Percentiles rank a stretch among this genome's conserved stretches.
phyloP scores from a whole-genome alignment of 2,329 filamentous ascomycete species.

The Xylariaceae sp. region DNA sequence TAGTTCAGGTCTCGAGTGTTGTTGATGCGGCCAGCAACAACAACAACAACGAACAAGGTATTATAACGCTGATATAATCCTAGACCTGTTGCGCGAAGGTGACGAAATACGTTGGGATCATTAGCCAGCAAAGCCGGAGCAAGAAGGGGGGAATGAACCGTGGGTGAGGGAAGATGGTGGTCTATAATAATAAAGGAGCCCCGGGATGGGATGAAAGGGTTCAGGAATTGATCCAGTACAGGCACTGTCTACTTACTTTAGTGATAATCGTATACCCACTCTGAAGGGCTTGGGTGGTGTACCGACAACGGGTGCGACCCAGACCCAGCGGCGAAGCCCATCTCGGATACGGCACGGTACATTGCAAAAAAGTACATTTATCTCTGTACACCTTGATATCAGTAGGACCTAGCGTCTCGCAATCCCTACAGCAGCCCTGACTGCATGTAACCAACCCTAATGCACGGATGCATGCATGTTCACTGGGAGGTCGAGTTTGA shows the following conservation, averaged over 20 bases:
- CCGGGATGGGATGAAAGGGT: slow-evolving; percentile 1
- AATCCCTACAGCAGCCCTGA: slow-evolving; percentile 2
- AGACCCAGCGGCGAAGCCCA: too few species aligned
- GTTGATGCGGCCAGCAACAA: slow-evolving; percentile 4
- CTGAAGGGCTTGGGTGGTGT: too few species aligned
- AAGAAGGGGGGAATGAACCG: slow-evolving; percentile 3
- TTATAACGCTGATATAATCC: slow-evolving; percentile 20
- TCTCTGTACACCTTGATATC: background rate
- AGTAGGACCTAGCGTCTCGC: background rate
- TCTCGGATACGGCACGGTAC: background rate
- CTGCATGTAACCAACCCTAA: slow-evolving; percentile 14
- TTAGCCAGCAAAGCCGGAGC: slow-evolving; percentile 8
- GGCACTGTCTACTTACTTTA: background rate
- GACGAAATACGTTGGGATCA: slow-evolving; percentile 11
- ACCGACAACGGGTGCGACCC: too few species aligned
- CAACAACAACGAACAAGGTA: slow-evolving; percentile 3
- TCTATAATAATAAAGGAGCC: slow-evolving; percentile 9
- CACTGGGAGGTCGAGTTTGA: slow-evolving; percentile 2
- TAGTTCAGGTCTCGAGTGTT: background rate
- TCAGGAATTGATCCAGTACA: slow-evolving; percentile 5
- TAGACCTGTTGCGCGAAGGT: slow-evolving; percentile 20
- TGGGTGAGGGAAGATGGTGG: slow-evolving; percentile 7
- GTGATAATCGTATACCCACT: background rate
- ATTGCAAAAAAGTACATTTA: background rate
- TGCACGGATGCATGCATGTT: slow-evolving; percentile 17